Percentiles rank a stretch among this genome's conserved stretches.
These are phyloP conservation scores for Pichia thaimueangensis DNA, from an alignment of 805 yeast species.

Conservation along the genomic window DNA sequence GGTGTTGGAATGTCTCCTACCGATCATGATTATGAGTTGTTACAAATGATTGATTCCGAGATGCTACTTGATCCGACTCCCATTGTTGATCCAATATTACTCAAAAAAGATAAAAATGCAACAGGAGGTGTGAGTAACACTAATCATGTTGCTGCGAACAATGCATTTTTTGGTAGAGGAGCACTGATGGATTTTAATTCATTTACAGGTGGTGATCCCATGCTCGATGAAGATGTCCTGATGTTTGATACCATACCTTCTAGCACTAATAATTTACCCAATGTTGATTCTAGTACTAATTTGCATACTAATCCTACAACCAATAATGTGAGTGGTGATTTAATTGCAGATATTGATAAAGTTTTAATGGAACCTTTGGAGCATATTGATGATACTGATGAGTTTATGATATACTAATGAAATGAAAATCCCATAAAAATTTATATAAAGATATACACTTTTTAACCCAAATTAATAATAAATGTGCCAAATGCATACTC, in stretches of 20 bases:
- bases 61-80: constrained; percentile 11
- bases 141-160: not conserved
- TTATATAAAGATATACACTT: too few relatives aligned
- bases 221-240: constrained; percentile 5
- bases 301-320: too few relatives aligned
- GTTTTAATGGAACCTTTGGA: constrained; percentile 1
- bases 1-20: too few relatives aligned
- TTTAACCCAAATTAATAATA: too few relatives aligned
- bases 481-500: too few relatives aligned
- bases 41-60: constrained; percentile 11
- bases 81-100: not conserved
- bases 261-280: not conserved
- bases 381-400: constrained; percentile 4
- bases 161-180: constrained; percentile 8
- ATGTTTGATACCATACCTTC: not conserved
- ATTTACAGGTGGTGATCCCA: constrained; percentile 7
- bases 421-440: too few relatives aligned
- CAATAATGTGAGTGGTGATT: not conserved
- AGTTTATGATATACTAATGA: constrained; percentile 8
- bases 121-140: not conserved
- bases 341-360: not conserved
- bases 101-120: constrained; percentile 1
- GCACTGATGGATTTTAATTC: constrained; percentile 10
- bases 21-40: constrained; percentile 7
- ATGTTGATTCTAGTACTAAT: not conserved